Conservation (phyloP, 2,329 filamentous ascomycete species). For the Colletotrichum eremochloae region DNA sequence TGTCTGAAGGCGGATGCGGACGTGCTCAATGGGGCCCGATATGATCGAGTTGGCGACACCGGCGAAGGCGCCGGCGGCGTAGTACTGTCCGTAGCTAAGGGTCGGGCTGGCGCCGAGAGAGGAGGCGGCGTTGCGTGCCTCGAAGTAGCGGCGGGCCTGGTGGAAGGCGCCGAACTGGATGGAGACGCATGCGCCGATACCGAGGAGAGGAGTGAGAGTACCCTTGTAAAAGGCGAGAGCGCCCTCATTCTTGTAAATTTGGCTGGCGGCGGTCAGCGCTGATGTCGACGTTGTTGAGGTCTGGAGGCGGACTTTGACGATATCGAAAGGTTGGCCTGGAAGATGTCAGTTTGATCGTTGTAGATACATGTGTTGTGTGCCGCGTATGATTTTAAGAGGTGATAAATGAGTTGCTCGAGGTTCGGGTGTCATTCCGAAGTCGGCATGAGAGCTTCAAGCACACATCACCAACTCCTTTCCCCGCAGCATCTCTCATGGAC, state of each 20-base stretch:
- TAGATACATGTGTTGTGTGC: rapidly evolving
- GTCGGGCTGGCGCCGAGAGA: slow-evolving; percentile 63
- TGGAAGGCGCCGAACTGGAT: slow-evolving; percentile 99
- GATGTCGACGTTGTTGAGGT: slow-evolving; percentile 85
- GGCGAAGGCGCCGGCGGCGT: slow-evolving; percentile 89
- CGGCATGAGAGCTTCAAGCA: slow-evolving; percentile 78
- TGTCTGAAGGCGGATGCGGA: slow-evolving; percentile 94
- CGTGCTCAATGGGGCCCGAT: slow-evolving; percentile 94
- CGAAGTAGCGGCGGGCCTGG: slow-evolving; percentile 87
- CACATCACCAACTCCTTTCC: slow-evolving; percentile 17
- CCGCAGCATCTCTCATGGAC: not conserved
- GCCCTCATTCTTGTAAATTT: slow-evolving; percentile 91
- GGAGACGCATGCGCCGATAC: slow-evolving; percentile 97
- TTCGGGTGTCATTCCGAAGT: slow-evolving; percentile 98
- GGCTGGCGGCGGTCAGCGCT: slow-evolving; percentile 82
- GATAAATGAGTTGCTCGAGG: slow-evolving; percentile 73
- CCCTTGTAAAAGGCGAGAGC: slow-evolving; percentile 97
- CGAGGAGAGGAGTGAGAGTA: slow-evolving; percentile 92
- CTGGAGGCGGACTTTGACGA: slow-evolving; percentile 97
- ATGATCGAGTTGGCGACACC: slow-evolving; percentile 90
- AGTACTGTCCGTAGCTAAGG: slow-evolving; percentile 89
- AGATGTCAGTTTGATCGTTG: slow-evolving; percentile 16
- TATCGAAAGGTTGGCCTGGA: slow-evolving; percentile 83
- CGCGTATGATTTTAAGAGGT: slow-evolving; percentile 51
- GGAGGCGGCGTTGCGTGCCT: slow-evolving; percentile 77